Conservation (phyloP, 116 monocot species). For the Papilionanthe hybrid region DNA sequence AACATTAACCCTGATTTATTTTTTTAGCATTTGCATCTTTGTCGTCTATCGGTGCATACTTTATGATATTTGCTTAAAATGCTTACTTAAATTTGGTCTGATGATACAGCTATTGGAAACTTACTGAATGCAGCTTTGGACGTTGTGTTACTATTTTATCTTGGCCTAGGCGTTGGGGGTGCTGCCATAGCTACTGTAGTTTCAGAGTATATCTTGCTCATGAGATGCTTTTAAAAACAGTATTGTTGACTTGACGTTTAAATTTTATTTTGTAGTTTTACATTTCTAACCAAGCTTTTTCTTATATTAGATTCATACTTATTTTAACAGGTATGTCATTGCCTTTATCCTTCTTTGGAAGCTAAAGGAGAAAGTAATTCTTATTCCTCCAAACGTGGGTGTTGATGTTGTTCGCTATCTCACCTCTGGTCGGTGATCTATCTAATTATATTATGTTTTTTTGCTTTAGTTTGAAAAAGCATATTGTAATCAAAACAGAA, state of each 20-base stretch:
- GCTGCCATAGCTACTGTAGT: conserved; percentile 84
- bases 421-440: conserved; percentile 62
- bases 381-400: conserved; percentile 41
- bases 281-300: neutral
- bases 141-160: conserved; percentile 69
- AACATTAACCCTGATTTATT: neutral
- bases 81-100: neutral
- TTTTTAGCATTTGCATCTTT: neutral
- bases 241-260: neutral
- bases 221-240: conserved; percentile 13
- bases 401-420: conserved; percentile 48
- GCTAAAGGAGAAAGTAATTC: conserved; percentile 53
- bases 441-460: neutral
- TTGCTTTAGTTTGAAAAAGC: neutral
- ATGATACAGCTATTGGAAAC: conserved; percentile 67
- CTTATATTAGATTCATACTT: neutral
- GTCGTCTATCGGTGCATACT: neutral
- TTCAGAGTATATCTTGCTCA: conserved; percentile 69
- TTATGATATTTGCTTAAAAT: neutral
- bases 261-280: conserved; percentile 1
- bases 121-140: conserved; percentile 69
- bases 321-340: conserved; percentile 59
- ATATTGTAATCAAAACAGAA: neutral
- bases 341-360: conserved; percentile 84
- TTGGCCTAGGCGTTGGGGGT: conserved; percentile 72